phyloP scores from a whole-genome alignment of 2,329 filamentous ascomycete species.

The Aspergillus viridinutans region DNA sequence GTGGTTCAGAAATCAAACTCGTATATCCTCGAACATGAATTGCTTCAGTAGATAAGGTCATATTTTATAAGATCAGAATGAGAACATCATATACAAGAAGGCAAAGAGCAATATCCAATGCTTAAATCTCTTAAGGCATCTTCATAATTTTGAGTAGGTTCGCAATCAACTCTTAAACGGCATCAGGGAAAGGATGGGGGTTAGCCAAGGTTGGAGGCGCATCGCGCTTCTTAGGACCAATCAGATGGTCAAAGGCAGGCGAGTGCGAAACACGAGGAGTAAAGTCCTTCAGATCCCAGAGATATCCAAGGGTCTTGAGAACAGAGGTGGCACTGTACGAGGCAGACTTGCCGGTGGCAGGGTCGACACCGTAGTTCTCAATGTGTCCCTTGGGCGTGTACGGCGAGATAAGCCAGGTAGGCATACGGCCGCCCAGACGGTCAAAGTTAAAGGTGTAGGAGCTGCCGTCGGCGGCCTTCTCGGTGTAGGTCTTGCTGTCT shows the following conservation, averaged over 20 bases:
- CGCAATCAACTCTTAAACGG: conserved; percentile 1
- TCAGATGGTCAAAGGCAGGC: conserved; percentile 28
- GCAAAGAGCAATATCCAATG: background rate
- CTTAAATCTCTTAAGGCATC: background rate
- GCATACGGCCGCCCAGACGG: conserved; percentile 27
- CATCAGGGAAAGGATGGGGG: conserved; percentile 21
- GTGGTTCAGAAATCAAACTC: no score
- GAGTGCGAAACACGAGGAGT: conserved; percentile 27
- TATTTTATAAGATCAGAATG: no score
- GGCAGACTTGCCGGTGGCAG: conserved; percentile 20
- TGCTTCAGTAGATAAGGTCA: no score
- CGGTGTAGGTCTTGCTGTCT: conserved; percentile 34
- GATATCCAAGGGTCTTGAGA: conserved; percentile 27
- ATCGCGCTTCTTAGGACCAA: conserved; percentile 7
- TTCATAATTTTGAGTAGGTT: background rate
- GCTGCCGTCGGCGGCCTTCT: conserved; percentile 22
- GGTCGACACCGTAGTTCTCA: conserved; percentile 26
- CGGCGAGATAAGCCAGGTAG: conserved; percentile 29
- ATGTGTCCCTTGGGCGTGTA: conserved; percentile 21
- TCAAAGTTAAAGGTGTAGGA: conserved; percentile 26
- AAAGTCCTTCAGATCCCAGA: conserved; percentile 29
- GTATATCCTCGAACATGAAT: no score
- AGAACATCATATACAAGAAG: background rate
- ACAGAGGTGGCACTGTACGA: conserved; percentile 28
- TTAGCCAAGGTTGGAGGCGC: conserved; percentile 14